Percentiles rank a stretch among this genome's conserved stretches.
phyloP scores from a whole-genome alignment of 108 stramenopile species.

The Epithemia pelagica region DNA sequence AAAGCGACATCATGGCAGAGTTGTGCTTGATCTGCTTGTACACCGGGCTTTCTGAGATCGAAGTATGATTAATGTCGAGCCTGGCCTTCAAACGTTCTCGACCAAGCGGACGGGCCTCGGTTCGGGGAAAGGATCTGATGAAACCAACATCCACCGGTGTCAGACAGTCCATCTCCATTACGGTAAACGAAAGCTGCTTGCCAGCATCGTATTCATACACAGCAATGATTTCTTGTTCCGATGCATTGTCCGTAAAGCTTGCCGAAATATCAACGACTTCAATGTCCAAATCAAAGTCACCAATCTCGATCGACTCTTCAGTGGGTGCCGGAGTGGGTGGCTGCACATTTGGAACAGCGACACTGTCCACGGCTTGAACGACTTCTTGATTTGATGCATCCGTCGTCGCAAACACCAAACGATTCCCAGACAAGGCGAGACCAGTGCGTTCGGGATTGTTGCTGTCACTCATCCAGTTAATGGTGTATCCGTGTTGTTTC shows the following conservation, averaged over 20 bases:
- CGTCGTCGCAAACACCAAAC: not conserved
- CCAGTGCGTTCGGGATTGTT: not conserved
- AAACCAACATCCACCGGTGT: not conserved
- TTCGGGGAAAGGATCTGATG: no score
- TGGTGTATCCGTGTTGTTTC: not conserved
- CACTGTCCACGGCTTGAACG: not conserved
- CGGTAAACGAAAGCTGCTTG: not conserved
- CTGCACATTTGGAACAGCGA: not conserved
- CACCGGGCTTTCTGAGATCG: no score
- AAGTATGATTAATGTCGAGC: no score
- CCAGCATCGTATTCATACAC: not conserved
- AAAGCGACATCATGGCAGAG: no score
- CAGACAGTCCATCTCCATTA: not conserved
- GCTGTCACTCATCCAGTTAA: not conserved
- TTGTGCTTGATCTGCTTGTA: no score
- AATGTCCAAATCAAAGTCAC: not conserved
- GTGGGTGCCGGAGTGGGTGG: no score
- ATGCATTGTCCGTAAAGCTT: not conserved
- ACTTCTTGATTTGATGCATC: not conserved
- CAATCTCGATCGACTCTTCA: not conserved
- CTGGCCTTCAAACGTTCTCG: no score
- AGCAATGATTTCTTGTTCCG: not conserved
- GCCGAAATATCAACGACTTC: not conserved
- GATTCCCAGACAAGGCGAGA: not conserved
- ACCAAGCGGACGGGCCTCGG: no score